A percentile compares a stretch with the other conserved stretches of the same genome.
phyloP scores from a whole-genome alignment of 2,329 filamentous ascomycete species.

The Purpureocillium lavendulum region DNA sequence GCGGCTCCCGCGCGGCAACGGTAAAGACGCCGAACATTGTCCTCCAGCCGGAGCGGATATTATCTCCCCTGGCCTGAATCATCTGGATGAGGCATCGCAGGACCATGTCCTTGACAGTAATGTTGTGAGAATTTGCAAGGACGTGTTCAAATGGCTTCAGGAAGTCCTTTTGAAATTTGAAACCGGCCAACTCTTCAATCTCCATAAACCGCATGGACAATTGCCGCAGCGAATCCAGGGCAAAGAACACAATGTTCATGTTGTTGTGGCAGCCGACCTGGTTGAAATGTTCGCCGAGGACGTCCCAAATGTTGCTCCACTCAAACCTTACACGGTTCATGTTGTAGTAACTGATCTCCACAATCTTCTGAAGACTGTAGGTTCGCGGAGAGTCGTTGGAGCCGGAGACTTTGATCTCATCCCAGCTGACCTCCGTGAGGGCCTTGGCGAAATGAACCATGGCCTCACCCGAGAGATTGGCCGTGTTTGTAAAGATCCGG shows the following conservation, averaged over 20 bases:
- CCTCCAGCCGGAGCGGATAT: conserved; percentile 95
- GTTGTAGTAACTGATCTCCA: conserved; percentile 99
- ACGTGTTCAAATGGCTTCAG: conserved; percentile 97
- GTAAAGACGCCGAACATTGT: conserved; percentile 99
- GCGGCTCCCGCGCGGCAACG: conserved; percentile 84
- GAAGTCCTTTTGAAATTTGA: conserved; percentile 99
- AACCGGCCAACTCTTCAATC: conserved; percentile 92
- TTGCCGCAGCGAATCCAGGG: conserved; percentile 88
- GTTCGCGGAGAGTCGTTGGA: conserved; percentile 92
- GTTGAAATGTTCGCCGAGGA: conserved; percentile 98
- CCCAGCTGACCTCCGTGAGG: conserved; percentile 94
- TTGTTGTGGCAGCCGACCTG: conserved; percentile 94
- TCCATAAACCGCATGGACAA: conserved; percentile 99
- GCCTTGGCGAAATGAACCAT: conserved; percentile 94
- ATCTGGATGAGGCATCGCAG: conserved; percentile 95
- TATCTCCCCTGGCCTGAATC: conserved; percentile 94
- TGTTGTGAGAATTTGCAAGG: conserved; percentile 82
- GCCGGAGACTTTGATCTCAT: conserved; percentile 95
- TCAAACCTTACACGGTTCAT: conserved; percentile 98
- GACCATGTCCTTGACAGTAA: conserved; percentile 96
- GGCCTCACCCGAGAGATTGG: conserved; percentile 83
- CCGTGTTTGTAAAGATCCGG: conserved; percentile 93
- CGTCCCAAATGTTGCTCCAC: conserved; percentile 96
- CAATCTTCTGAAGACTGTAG: conserved; percentile 95
- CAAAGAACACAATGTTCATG: conserved; percentile 95